phyloP scores from a whole-genome alignment of 176 grass and related monocot species.

The Oryza australiensis region DNA sequence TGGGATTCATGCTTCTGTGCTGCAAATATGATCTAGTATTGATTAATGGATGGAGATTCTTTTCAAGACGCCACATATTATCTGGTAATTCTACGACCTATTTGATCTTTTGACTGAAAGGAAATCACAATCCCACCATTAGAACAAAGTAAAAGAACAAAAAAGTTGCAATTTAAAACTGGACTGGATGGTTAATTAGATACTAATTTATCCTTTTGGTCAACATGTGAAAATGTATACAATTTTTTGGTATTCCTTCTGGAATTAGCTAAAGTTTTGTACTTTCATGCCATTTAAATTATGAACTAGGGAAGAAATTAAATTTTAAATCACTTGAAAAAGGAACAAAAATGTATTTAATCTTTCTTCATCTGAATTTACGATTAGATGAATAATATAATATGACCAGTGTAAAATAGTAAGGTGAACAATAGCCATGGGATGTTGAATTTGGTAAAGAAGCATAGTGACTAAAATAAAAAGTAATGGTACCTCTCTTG shows the following conservation, averaged over 20 bases:
- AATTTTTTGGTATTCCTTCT: constrained; percentile 1
- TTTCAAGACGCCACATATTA: constrained; percentile 60
- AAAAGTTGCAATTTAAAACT: constrained; percentile 12
- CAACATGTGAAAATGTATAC: constrained; percentile 13
- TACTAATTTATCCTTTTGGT: constrained; percentile 9
- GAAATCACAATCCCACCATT: constrained; percentile 5
- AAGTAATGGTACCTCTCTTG: neutral
- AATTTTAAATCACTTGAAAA: constrained; percentile 21
- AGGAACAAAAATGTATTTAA: neutral
- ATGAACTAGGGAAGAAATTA: neutral
- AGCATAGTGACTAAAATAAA: neutral
- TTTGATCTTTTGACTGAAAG: constrained; percentile 40
- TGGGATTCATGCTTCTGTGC: constrained; percentile 32
- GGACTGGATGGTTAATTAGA: neutral
- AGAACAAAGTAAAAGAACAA: neutral
- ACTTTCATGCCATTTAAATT: constrained; percentile 10
- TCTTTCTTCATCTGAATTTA: constrained; percentile 23
- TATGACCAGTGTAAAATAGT: constrained; percentile 5
- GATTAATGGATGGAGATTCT: constrained; percentile 66
- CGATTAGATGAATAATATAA: constrained; percentile 4
- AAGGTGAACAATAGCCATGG: neutral
- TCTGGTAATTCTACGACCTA: constrained; percentile 66
- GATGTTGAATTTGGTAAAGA: constrained; percentile 19
- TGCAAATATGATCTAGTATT: constrained; percentile 56
- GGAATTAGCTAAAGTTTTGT: constrained; percentile 12